Evolutionary conservation across 164 flowering plant species (phyloP).

Genomic region (Saururus chinensis): DNA sequence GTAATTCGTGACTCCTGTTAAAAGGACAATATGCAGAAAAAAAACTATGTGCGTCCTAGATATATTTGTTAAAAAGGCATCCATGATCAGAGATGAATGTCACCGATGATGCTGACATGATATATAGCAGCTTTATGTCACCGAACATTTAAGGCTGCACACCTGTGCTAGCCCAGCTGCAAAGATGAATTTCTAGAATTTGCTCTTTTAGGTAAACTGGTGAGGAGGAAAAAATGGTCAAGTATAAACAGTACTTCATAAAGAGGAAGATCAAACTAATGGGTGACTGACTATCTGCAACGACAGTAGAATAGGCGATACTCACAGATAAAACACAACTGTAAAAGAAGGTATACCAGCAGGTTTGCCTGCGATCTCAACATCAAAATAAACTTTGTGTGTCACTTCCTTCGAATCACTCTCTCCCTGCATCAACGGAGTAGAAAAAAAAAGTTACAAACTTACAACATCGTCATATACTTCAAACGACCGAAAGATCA

Average conservation of each 20-base stretch:
- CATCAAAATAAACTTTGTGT: slow-evolving; percentile 73
- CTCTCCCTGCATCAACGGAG: neutral
- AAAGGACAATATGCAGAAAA: neutral
- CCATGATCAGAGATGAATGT: neutral
- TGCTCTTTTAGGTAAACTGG: too few species aligned
- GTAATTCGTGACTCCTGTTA: neutral
- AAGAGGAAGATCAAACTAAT: neutral
- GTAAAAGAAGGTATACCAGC: slow-evolving; percentile 43
- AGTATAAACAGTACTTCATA: too few species aligned
- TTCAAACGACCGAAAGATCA: neutral
- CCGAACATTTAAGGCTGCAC: too few species aligned
- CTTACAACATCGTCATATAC: neutral
- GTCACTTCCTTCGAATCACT: slow-evolving; percentile 48
- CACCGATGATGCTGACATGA: neutral
- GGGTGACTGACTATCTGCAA: too few species aligned
- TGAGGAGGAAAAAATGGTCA: too few species aligned
- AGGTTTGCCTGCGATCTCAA: slow-evolving; percentile 73
- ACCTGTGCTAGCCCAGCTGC: too few species aligned
- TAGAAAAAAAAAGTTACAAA: neutral
- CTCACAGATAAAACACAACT: neutral
- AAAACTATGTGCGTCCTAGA: neutral
- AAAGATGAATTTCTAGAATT: too few species aligned
- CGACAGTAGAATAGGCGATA: neutral
- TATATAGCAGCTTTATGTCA: too few species aligned
- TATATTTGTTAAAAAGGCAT: neutral